Conservation (phyloP, 176 grass and related monocot genomes). For the Sorghum bicolor region Sorghum_bicolor_NCBIv3 NC_012871.2:59986501-59987000, state of each 20-base stretch:
- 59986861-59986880: background rate
- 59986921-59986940: slow-evolving; percentile 26
- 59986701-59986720: background rate
- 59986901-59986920: background rate
- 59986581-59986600: background rate
- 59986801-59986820: background rate
- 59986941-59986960: slow-evolving; percentile 16
- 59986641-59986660: slow-evolving; percentile 14
- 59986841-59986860: background rate
- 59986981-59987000: too few relatives aligned
- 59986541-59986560: background rate
- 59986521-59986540: background rate
- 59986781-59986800: background rate
- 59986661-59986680: background rate
- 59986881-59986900: slow-evolving; percentile 16
- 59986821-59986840: background rate
- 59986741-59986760: background rate
- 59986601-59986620: background rate
- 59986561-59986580: background rate
- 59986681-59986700: background rate
- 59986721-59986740: slow-evolving; percentile 3
- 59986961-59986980: slow-evolving; percentile 15
- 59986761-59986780: slow-evolving; percentile 33
- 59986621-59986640: background rate
- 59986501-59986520: background rate